Base-by-base conservation (phyloP, 2,329 filamentous ascomycete genomes). In the Endothia cerciana region DNA sequence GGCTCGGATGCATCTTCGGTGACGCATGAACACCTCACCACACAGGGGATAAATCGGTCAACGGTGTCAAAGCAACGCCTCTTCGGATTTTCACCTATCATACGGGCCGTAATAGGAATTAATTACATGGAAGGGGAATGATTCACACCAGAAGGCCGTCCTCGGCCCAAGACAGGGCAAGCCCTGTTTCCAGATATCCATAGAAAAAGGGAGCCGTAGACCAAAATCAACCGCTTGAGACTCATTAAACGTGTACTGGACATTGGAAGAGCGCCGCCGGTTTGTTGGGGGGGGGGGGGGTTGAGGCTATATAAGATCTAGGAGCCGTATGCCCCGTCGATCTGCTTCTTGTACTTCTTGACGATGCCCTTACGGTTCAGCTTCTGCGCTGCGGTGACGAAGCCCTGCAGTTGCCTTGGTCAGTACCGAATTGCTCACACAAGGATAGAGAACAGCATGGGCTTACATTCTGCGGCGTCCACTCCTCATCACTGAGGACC, bases 401-500 rank as follows among this genome's bases (percentile, higher is more conserved):
- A 82, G 65, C 83, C 82, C 89, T 91, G 70, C 63, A 64, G n/a
- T 60, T 43, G 41, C 49, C 6, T 40, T 68, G 6, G 70, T 78
- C 74, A 78, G 77, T 59, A 49, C 55, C 2, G 10, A 28, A n/a
- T 19, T 2, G 25, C 7, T 38, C n/a, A 7, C 28, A 5, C 15
- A 28, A n/a, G 4, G n/a, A 13, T 11, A 19, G 38, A 5, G 55
- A 15, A 19, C 22, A 19, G 1, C 2, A n/a, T n/a, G 25, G 36
- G 82, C 87, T 84, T 77, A 91, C 88, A 73, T 91, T 92, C 70
- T 91, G 87, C 55, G 89, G 87, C 11, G 88, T 91, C 89, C 89
- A 92, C 76, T 92, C 89, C 77, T 91, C 89, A 69, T 91, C 89
- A 0, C 87, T 86, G 71, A 92, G 73, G 1, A 91, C 89, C 15